Base-by-base conservation (phyloP, 2,329 filamentous ascomycete genomes). In the Massarina eburnea region DNA sequence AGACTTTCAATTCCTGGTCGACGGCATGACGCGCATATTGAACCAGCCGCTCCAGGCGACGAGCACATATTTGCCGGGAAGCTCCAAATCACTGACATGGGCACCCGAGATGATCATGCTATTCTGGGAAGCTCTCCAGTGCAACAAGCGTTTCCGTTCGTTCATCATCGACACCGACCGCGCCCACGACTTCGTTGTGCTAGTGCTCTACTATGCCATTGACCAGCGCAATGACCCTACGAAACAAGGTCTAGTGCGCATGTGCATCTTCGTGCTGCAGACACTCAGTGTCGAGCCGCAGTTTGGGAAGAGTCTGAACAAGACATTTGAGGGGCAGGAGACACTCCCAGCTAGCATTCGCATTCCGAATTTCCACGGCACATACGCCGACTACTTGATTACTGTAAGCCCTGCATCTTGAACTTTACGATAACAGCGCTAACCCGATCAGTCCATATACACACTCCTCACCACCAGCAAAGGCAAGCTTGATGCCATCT, bases 221-320 rank as follows among this genome's bases (percentile, higher is more conserved):
- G 91, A 96, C 66, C 88, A 94, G 69, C 91, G 90, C 64, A 82
- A 84, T 33, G 92, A 97, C 62, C 76, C 87, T 17, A 84, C 91
- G 1, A 95, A 92, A 67, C 91, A 96, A 69, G 94, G 94, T 1
- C 80, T 96, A 1, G 89, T 97, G 20, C 83, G 94, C 44, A 96
- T 97, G 91, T 96, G 94, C 70, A 86, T 95, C n/a, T 97, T 99
- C 68, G 80, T 97, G 34, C 74, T 99, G 32, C 94, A 99, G 71
- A 97, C 94, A 0, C 75, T 99, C 62, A 97, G 92, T 61, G 91
- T 95, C 2, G 94, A 97, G 71, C 82, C 86, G 45, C 91, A 88
- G 52, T 97, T 97, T 70, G 92, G 91, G 22, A 82, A 86, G 63
- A 92, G 90, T 59, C 77, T 99, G 40, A 97, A 96, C 72, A 91